Percentiles rank a stretch among this genome's conserved stretches.
These are phyloP conservation scores for Sicyos edulis DNA, from an alignment of 306 rosid genomes.

Conservation along the genomic window DNA sequence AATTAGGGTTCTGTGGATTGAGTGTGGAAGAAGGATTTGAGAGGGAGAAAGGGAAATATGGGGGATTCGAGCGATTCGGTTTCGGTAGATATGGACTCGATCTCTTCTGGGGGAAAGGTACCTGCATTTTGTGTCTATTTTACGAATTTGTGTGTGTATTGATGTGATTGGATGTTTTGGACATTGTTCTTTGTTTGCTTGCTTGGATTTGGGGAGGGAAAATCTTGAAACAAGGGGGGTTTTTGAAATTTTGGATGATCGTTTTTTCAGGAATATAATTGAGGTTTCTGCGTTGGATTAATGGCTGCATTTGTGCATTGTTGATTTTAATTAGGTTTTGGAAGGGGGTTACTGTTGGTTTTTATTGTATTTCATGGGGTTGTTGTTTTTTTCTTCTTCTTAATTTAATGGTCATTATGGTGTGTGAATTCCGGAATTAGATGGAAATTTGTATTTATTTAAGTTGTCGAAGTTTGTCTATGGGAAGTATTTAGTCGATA, in stretches of 20 bases:
- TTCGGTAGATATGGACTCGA: conserved; percentile 75
- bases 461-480: background rate
- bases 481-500: background rate
- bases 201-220: conserved; percentile 17
- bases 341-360: background rate
- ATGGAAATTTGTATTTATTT: background rate
- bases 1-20: conserved; percentile 19
- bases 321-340: conserved; percentile 9
- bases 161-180: background rate
- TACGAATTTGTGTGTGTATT: conserved; percentile 1
- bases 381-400: background rate
- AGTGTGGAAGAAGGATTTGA: conserved; percentile 13
- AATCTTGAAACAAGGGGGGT: background rate
- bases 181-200: conserved; percentile 6
- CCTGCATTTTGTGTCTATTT: conserved; percentile 24
- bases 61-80: conserved; percentile 79
- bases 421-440: background rate
- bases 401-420: background rate
- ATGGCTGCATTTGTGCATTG: conserved; percentile 14
- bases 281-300: background rate
- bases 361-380: conserved; percentile 5
- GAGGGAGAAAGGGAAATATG: conserved; percentile 26
- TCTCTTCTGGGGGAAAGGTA: conserved; percentile 72
- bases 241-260: background rate
- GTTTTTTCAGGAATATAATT: background rate